phyloP scores from a whole-genome alignment of 257 asterid species.

The Solanum okadae region DNA sequence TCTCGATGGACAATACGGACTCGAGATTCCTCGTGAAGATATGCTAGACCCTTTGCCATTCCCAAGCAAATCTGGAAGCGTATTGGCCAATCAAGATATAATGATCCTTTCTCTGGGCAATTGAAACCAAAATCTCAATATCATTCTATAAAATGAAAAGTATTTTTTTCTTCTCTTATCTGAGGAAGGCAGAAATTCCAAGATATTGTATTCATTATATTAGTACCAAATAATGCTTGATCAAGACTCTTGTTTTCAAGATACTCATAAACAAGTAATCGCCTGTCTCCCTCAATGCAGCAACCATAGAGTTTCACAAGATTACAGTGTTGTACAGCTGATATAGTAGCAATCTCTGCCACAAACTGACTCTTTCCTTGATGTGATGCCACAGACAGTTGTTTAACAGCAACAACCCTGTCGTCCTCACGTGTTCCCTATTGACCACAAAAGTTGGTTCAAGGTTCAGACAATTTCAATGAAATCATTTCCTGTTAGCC shows the following conservation, averaged over 20 bases:
- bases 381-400: slow-evolving; percentile 64
- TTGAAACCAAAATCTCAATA: not conserved
- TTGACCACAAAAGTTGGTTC: not conserved
- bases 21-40: slow-evolving; percentile 69
- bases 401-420: slow-evolving; percentile 69
- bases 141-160: not conserved
- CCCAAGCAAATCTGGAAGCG: slow-evolving; percentile 70
- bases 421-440: slow-evolving; percentile 71
- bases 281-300: slow-evolving; percentile 65
- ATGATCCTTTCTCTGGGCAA: slow-evolving; percentile 25
- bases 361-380: slow-evolving; percentile 84
- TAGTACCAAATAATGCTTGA: slow-evolving; percentile 49
- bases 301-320: slow-evolving; percentile 71
- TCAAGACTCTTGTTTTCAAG: slow-evolving; percentile 73
- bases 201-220: not conserved
- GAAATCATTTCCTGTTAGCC: not conserved
- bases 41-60: slow-evolving; percentile 66
- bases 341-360: slow-evolving; percentile 84
- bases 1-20: slow-evolving; percentile 58
- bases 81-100: slow-evolving; percentile 53
- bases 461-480: not conserved
- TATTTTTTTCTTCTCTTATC: not conserved
- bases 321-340: slow-evolving; percentile 94
- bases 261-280: slow-evolving; percentile 79
- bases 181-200: not conserved